Conservation (phyloP, 805 yeast genomes). For the Scheffersomyces ergatensis region DNA sequence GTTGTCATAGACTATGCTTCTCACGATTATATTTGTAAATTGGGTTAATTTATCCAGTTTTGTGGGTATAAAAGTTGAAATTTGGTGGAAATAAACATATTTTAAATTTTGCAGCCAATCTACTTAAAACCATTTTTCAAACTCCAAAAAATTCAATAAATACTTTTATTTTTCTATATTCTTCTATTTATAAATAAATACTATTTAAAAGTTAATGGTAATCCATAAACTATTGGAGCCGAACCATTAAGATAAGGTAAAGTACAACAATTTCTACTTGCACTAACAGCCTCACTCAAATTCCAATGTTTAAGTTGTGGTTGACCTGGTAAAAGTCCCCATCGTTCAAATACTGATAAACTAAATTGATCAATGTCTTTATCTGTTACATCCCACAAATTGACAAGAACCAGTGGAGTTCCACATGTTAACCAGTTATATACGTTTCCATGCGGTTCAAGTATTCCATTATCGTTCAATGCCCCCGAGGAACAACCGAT, state of each 20-base stretch:
- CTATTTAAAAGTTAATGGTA: constrained; percentile 64
- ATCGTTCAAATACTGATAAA: constrained; percentile 52
- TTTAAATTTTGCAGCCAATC: too few relatives aligned
- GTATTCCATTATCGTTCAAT: constrained; percentile 51
- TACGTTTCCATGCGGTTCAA: constrained; percentile 76
- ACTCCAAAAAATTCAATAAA: too few relatives aligned
- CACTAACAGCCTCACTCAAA: constrained; percentile 55
- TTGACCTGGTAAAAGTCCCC: constrained; percentile 52
- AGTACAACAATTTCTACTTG: constrained; percentile 66
- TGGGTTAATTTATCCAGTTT: too few relatives aligned
- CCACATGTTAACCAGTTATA: constrained; percentile 77
- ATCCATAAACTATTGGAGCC: constrained; percentile 88
- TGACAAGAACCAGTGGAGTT: constrained; percentile 78
- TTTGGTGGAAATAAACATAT: too few relatives aligned
- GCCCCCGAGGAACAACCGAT: constrained; percentile 92
- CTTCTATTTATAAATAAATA: too few relatives aligned
- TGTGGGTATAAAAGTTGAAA: too few relatives aligned
- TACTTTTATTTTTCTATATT: too few relatives aligned
- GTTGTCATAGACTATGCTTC: too few relatives aligned
- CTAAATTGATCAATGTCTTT: constrained; percentile 88
- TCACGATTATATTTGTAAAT: too few relatives aligned
- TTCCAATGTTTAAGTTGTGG: constrained; percentile 9
- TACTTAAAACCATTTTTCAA: too few relatives aligned
- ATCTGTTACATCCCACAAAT: constrained; percentile 96
- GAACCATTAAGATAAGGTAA: constrained; percentile 82